Conservation (phyloP, 495 filamentous ascomycete genomes). For the Sordaria brevicollis region DNA sequence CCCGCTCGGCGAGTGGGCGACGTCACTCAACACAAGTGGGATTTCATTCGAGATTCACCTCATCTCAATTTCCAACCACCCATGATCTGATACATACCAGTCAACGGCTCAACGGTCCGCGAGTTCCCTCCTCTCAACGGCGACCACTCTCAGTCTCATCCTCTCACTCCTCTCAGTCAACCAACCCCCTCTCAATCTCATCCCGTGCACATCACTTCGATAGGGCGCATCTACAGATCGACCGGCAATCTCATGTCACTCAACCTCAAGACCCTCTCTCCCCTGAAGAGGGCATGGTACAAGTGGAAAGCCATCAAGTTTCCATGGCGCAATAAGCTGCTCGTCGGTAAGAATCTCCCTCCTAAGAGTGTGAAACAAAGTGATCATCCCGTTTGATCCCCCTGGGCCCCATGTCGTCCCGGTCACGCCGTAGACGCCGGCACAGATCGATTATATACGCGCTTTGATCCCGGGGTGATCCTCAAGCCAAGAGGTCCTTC, state of each 20-base stretch:
- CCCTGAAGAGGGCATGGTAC: constrained; percentile 50
- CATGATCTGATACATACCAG: neutral
- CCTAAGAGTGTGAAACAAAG: neutral
- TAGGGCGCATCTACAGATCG: neutral
- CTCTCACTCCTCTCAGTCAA: no score
- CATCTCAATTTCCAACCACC: neutral
- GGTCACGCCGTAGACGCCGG: neutral
- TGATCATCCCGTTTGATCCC: neutral
- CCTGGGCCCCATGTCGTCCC: neutral
- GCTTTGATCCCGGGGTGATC: neutral
- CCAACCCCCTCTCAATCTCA: no score
- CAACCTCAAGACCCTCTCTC: constrained; percentile 20
- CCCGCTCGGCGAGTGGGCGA: neutral
- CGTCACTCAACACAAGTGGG: neutral
- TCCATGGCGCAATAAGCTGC: constrained; percentile 76
- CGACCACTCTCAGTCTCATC: neutral
- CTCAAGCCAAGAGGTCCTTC: neutral
- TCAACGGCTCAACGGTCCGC: neutral
- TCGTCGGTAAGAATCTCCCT: constrained; percentile 66
- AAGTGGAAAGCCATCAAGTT: constrained; percentile 77
- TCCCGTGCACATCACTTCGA: neutral
- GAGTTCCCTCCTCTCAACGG: neutral
- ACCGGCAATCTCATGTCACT: neutral
- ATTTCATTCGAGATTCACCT: neutral
- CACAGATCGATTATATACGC: neutral